phyloP scores from a whole-genome alignment of 805 yeast species.

The Sugiyamaella valdiviana region DNA sequence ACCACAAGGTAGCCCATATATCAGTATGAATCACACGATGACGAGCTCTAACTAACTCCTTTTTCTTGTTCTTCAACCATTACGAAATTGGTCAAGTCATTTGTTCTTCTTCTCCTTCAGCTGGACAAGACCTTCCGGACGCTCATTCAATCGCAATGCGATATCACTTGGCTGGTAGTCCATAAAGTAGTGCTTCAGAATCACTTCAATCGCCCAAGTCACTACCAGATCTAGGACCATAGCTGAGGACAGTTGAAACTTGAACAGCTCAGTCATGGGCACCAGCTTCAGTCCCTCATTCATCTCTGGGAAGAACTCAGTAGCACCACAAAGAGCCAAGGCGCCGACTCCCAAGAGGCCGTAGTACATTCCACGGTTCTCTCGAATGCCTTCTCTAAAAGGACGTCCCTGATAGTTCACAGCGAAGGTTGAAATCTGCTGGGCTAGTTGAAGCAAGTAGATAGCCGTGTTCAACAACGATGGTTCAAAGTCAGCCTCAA shows the following conservation, averaged over 20 bases:
- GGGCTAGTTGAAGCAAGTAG: slow-evolving; percentile 87
- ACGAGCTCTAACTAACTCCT: neutral
- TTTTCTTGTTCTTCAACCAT: neutral
- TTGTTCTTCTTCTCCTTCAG: slow-evolving; percentile 17
- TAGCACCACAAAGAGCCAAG: slow-evolving; percentile 82
- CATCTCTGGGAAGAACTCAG: slow-evolving; percentile 90
- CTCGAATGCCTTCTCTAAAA: slow-evolving; percentile 82
- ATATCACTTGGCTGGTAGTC: slow-evolving; percentile 91
- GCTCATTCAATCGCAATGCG: slow-evolving; percentile 42
- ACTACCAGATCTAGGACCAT: slow-evolving; percentile 71
- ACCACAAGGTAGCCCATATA: neutral
- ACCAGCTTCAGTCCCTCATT: slow-evolving; percentile 91
- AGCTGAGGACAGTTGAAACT: slow-evolving; percentile 64
- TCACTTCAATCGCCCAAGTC: slow-evolving; percentile 70
- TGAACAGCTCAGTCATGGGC: slow-evolving; percentile 70
- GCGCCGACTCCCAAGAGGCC: slow-evolving; percentile 89
- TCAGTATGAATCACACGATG: neutral
- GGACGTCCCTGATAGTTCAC: slow-evolving; percentile 97
- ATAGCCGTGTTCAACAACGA: slow-evolving; percentile 93
- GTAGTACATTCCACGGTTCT: slow-evolving; percentile 94
- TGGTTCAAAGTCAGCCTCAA: slow-evolving; percentile 83
- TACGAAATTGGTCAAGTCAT: slow-evolving; percentile 7
- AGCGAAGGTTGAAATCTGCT: slow-evolving; percentile 95
- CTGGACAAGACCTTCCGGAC: slow-evolving; percentile 23
- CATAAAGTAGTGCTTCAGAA: slow-evolving; percentile 76